Base-by-base conservation (phyloP, 371 early-diverging fungal species). In the Capniomyces stellatus region DNA sequence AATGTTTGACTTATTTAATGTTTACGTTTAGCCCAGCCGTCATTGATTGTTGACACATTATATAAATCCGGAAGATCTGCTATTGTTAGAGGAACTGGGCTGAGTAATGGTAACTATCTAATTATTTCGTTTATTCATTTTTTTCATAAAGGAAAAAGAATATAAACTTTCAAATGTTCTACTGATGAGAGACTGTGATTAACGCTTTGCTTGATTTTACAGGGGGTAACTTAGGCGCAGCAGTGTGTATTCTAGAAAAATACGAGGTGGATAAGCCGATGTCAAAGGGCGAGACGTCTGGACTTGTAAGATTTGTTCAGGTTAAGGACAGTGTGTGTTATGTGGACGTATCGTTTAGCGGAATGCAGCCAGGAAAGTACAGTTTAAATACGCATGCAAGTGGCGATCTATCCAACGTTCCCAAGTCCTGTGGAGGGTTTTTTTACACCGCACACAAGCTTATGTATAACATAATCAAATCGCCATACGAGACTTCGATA, bases 201-300 rank as follows among this genome's bases (percentile, higher is more conserved):
- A n/a, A n/a, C n/a, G n/a, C n/a, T n/a, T n/a, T n/a, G n/a, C n/a
- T n/a, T n/a, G n/a, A n/a, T n/a, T n/a, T n/a, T 53, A 41, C 19
- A 51, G 68, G 63, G 15, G 61, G 56, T n/a, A 69, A 73, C 54
- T 69, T 78, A 19, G 85, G 85, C 23, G 89, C 90, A 1, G 91
- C 89, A 12, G 91, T 90, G 2, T 86, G 87, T 55, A 89, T 91
- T 23, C 81, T 91, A 55, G 89, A 91, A 43, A 73, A 70, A 40
- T 72, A 67, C 25, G 59, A 67, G 72, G 56, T 57, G 59, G 48
- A 48, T 44, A 30, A 3, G 27, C 67, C 1, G 69, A 55, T 18
- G 56, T 59, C 2, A 27, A 67, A 64, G 46, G 60, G 66, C 30
- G 30, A 54, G 30, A 64, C 78, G 3, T 75, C 75, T 3, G 91